Evolutionary conservation across 768 basidiomycete species (phyloP).

Genomic region (Suillus ampliporus): DNA sequence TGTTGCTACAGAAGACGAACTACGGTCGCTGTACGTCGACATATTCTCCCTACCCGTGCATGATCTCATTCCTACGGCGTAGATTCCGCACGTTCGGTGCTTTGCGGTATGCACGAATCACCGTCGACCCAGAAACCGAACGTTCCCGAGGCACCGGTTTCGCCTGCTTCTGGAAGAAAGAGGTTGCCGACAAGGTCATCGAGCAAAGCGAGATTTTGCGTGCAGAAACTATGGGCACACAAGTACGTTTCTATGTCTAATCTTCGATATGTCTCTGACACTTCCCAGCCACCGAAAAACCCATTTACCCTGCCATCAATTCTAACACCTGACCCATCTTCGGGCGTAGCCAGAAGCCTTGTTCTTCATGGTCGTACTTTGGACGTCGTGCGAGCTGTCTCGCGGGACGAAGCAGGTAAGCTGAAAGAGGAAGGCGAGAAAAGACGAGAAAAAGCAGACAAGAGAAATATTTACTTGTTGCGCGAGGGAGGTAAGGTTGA

Average conservation of each 20-base stretch:
- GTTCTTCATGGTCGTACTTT: constrained; percentile 93
- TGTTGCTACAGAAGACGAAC: constrained; percentile 90
- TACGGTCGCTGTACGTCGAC: constrained; percentile 74
- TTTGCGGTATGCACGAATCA: constrained; percentile 90
- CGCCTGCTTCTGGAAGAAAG: constrained; percentile 95
- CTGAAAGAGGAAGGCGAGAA: constrained; percentile 90
- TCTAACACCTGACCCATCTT: constrained; percentile 92
- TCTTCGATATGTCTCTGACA: constrained; percentile 5
- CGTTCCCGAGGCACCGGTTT: constrained; percentile 96
- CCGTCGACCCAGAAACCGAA: constrained; percentile 80
- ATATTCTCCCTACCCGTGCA: not conserved
- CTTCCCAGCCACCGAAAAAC: constrained; percentile 66
- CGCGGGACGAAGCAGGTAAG: constrained; percentile 84
- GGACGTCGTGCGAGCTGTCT: constrained; percentile 89
- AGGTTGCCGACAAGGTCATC: constrained; percentile 86
- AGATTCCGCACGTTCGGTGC: constrained; percentile 94
- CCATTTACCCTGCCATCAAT: constrained; percentile 90
- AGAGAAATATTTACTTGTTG: constrained; percentile 93
- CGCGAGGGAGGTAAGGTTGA: constrained; percentile 85
- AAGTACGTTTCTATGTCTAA: constrained; percentile 34
- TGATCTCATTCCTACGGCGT: constrained; percentile 13
- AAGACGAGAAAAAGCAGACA: constrained; percentile 87
- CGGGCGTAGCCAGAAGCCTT: constrained; percentile 77
- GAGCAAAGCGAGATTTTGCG: constrained; percentile 78
- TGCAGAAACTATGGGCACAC: constrained; percentile 61